Evolutionary conservation across 495 filamentous ascomycete species (phyloP), one percentile per base, ranked within the genome.

Genomic region (Tuber umbilicatum): DNA sequence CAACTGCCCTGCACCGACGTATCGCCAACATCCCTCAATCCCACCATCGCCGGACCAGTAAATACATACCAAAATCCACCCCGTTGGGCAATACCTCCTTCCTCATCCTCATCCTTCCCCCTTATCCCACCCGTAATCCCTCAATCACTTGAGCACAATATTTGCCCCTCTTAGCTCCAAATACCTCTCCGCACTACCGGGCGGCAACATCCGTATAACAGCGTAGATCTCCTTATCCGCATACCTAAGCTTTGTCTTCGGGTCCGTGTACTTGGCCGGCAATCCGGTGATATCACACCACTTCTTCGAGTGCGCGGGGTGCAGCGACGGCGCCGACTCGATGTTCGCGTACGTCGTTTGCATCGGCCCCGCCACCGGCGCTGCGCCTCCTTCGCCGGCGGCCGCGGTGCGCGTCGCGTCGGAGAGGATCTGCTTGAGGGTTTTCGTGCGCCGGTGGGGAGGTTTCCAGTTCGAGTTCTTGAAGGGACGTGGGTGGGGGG

Each of bases 201-300:
- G 92, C 4, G 89, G 89, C 74, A 99, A 82, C 23, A 85, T 89
- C 74, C 93, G 87, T 47, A 97, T 89, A 35, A 92, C 89, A 23
- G 86, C 87, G 85, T 96, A 99, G 40, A 97, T 88, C 86, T 99
- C 95, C 81, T 88, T 90, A 82, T 97, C 88, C 80, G 94, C 90
- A 84, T 97, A 99, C 45, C 94, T 86, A 78, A 99, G 83, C 70
- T 94, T 88, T 19, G 93, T 94, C 86, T 98, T 98, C 12, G 95
- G 95, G 81, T 98, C 94, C 16, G 92, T 90, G 76, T 99, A 99
- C 27, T 90, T 89, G 27, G 93, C 93, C 17, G 92, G 87, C 76
- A 97, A 84, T 31, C 96, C 96, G 10, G 95, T 98, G 82, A 98
- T 87, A 83, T 98, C 96, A 86, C 96, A 98, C 84, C 97, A 98